phyloP scores from a whole-genome alignment of 805 yeast genomes.

The Wickerhamomyces subpelliculosus region DNA sequence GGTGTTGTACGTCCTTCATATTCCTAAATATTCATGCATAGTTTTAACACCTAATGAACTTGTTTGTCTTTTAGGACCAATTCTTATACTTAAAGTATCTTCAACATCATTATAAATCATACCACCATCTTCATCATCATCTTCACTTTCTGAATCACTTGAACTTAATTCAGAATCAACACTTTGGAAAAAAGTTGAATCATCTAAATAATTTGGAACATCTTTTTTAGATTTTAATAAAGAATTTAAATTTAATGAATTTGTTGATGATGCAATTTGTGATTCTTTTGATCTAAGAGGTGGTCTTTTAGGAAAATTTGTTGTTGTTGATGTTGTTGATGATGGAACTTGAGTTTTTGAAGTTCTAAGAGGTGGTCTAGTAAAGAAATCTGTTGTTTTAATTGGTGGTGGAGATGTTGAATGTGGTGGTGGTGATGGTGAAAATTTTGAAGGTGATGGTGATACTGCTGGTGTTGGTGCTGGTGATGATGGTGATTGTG shows the following conservation, averaged over 20 bases:
- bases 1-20: background rate
- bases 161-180: slow-evolving; percentile 17
- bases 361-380: too few relatives aligned
- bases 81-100: slow-evolving; percentile 16
- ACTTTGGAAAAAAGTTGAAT: slow-evolving; percentile 18
- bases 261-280: slow-evolving; percentile 12
- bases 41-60: slow-evolving; percentile 14
- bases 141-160: slow-evolving; percentile 7
- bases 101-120: slow-evolving; percentile 18
- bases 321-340: background rate
- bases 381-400: background rate
- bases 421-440: slow-evolving; percentile 1
- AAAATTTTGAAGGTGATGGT: background rate
- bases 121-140: slow-evolving; percentile 8
- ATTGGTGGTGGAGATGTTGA: background rate
- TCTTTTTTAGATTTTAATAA: slow-evolving; percentile 16
- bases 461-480: background rate
- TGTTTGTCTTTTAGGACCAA: slow-evolving; percentile 15
- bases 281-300: slow-evolving; percentile 1
- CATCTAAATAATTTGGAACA: slow-evolving; percentile 18
- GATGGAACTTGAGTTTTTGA: background rate
- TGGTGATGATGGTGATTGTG: slow-evolving; percentile 4
- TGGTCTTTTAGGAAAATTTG: slow-evolving; percentile 2
- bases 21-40: slow-evolving; percentile 18
- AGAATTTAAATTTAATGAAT: slow-evolving; percentile 16